Evolutionary conservation across 345 rosid genomes (phyloP), one percentile per base, ranked within the genome.

Genomic region (Limnanthes douglasii): DNA sequence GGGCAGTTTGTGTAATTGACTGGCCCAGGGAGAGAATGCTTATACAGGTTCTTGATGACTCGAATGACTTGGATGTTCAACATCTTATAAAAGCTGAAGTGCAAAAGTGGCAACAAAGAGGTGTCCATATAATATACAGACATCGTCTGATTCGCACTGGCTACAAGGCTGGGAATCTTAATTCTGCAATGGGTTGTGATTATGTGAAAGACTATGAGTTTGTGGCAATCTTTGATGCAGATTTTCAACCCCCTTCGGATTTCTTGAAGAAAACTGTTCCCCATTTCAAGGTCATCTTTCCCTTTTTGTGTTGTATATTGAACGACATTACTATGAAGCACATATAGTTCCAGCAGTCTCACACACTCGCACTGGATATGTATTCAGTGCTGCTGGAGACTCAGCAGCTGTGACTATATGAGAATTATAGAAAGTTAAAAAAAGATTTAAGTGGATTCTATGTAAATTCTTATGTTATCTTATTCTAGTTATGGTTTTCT

Each of bases 1-100:
- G 68, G 16, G 76, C 95, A 11, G 75, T 73, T 40, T 84, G 95
- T 53, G 39, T 78, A 6, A 63, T 62, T 34, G 95, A 84, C 53
- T 84, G 95, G 95, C 95, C 93, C n/a, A 78, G 38, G 73, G 93
- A 78, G 32, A 78, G 78, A 50, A 73, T 84, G 93, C 73, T 84
- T 18, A 65, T 84, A 3, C 95, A 84, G 57, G 60, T 84, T 46
- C 62, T 84, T 50, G 95, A 84, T 60, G 95, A 84, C 57, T 84
- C 95, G 9, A 79, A 76, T 56, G 95, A 78, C 6, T 45, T 60
- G 45, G 86, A 78, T 24, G 75, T 64, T 48, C 95, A 84, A 61
- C 54, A 51, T 21, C 84, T 78, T 45, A 72, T 84, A 39, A 75
- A 84, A 54, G 70, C 86, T 8, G 95, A 84, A 61, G 93, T 84